A percentile compares a stretch with the other conserved stretches of the same genome.
Conservation (phyloP, 2,329 filamentous ascomycete genomes). For the Apiospora rasikravindrae region DNA sequence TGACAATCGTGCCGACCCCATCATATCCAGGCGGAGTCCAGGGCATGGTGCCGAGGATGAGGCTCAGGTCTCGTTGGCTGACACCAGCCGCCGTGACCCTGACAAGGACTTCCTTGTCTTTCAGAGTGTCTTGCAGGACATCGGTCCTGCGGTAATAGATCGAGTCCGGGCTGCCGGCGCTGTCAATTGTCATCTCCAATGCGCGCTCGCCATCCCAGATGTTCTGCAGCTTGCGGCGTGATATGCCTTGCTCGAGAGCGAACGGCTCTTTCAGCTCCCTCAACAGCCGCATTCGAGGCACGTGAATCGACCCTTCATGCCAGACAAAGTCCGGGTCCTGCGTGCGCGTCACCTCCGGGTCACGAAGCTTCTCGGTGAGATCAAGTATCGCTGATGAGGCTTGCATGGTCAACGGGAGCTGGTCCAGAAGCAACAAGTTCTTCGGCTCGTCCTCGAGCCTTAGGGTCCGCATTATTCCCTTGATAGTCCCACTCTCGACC, state of each 20-base stretch:
- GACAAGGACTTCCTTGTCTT: conserved; percentile 41
- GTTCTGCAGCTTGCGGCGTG: conserved; percentile 29
- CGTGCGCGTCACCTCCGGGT: conserved; percentile 23
- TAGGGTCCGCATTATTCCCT: conserved; percentile 27
- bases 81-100: conserved; percentile 35
- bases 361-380: conserved; percentile 22
- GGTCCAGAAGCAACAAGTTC: conserved; percentile 25
- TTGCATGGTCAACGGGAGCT: conserved; percentile 21
- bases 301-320: conserved; percentile 22
- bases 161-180: conserved; percentile 32
- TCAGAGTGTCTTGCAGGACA: conserved; percentile 27
- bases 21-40: conserved; percentile 28
- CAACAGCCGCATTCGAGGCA: conserved; percentile 26
- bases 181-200: conserved; percentile 33
- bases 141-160: conserved; percentile 32
- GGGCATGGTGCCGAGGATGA: conserved; percentile 31
- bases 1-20: conserved; percentile 22
- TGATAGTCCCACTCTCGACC: conserved; percentile 23
- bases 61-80: conserved; percentile 31
- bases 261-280: conserved; percentile 25
- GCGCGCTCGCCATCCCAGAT: conserved; percentile 29
- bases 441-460: conserved; percentile 26
- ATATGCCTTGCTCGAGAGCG: conserved; percentile 24
- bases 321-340: conserved; percentile 27
- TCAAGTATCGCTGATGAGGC: conserved; percentile 23